Conservation (phyloP, 345 rosid genomes). For the Populus deltoides region DNA sequence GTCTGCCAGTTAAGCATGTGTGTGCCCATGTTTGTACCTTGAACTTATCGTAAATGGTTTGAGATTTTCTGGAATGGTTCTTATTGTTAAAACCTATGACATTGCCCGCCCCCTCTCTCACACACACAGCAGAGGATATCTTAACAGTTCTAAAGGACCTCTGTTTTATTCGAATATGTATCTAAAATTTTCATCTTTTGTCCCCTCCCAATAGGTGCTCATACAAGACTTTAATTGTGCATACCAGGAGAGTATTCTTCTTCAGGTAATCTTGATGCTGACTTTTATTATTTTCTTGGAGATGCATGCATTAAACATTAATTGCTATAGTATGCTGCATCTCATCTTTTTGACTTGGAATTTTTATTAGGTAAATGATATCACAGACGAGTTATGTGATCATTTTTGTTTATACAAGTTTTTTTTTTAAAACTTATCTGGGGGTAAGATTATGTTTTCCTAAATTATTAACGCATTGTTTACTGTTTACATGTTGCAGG, state of each 20-base stretch:
- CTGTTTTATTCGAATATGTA: background rate
- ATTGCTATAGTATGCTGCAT: slow-evolving; percentile 2
- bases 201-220: slow-evolving; percentile 47
- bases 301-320: background rate
- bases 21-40: background rate
- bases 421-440: background rate
- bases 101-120: background rate
- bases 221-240: slow-evolving; percentile 97
- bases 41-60: background rate
- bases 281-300: background rate
- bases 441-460: background rate
- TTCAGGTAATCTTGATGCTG: slow-evolving; percentile 54
- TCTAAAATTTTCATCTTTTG: slow-evolving; percentile 10
- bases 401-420: background rate
- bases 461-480: background rate
- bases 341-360: background rate
- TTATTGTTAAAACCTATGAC: background rate
- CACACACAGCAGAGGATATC: background rate
- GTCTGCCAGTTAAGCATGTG: background rate
- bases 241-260: slow-evolving; percentile 85
- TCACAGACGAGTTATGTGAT: background rate
- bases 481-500: slow-evolving; percentile 50
- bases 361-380: slow-evolving; percentile 4
- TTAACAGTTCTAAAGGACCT: background rate
- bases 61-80: background rate